Evolutionary conservation across 352 stramenopile species (phyloP).

Genomic region (Phytophthora sojae): DNA sequence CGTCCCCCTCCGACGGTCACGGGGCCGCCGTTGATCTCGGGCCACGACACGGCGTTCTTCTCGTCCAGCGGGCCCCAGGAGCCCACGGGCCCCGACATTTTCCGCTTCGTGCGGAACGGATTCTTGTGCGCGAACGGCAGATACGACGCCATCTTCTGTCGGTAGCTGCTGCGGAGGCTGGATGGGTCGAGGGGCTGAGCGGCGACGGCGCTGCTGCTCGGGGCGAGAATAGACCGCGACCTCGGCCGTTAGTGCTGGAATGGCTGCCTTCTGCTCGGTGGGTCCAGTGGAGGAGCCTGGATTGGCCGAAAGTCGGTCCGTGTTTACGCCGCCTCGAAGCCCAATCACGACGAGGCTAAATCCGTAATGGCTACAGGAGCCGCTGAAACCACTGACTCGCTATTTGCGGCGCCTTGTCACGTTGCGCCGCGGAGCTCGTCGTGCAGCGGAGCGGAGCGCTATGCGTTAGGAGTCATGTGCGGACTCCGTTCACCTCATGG

Average conservation of each 20-base stretch:
- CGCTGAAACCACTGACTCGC: background rate
- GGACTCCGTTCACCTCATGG: background rate
- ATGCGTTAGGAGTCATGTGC: background rate
- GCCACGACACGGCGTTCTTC: conserved; percentile 30
- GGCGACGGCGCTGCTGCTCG: background rate
- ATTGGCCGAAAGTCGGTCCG: background rate
- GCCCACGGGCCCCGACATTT: conserved; percentile 61
- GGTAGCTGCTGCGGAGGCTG: background rate
- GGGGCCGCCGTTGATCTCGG: conserved; percentile 10
- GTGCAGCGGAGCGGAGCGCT: too few species aligned
- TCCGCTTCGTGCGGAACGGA: conserved; percentile 58
- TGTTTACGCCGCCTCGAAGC: background rate
- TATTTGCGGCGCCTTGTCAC: background rate
- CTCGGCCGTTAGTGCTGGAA: conserved; percentile 26
- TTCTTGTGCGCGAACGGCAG: conserved; percentile 44
- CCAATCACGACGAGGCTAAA: background rate
- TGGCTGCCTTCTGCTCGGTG: conserved; percentile 12
- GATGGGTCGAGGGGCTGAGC: background rate
- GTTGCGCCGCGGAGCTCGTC: too few species aligned
- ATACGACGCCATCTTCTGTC: conserved; percentile 44
- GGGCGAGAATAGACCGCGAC: conserved; percentile 24
- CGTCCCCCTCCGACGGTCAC: conserved; percentile 25
- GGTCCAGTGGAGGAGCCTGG: conserved; percentile 3
- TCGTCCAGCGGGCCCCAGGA: conserved; percentile 48
- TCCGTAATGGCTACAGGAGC: background rate